These are phyloP conservation scores for Ordospora pajunii DNA, from an alignment of 371 early-diverging fungal species.

Conservation along the genomic window DNA sequence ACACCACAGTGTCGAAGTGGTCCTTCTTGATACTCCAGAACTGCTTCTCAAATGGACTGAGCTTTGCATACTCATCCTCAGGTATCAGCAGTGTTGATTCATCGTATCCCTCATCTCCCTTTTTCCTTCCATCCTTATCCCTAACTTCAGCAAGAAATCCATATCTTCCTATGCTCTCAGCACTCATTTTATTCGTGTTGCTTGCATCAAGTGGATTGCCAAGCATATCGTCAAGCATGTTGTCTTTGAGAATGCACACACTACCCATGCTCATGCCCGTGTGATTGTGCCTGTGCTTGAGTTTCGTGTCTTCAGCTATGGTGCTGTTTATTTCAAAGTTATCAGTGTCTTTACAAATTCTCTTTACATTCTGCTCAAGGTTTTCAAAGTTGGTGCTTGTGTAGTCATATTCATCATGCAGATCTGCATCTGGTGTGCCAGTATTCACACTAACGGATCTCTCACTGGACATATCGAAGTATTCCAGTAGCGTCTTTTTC, in stretches of 20 bases:
- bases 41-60: constrained; percentile 93
- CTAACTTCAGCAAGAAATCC: constrained; percentile 68
- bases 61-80: constrained; percentile 66
- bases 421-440: no score
- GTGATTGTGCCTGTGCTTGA: no score
- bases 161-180: constrained; percentile 67
- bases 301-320: no score
- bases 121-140: constrained; percentile 66
- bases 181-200: constrained; percentile 37
- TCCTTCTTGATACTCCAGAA: constrained; percentile 94
- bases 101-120: constrained; percentile 76
- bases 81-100: constrained; percentile 82
- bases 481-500: background rate
- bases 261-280: no score
- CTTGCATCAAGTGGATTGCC: no score
- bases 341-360: no score
- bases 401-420: no score
- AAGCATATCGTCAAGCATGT: no score
- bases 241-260: no score
- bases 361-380: no score
- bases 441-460: background rate
- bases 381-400: no score
- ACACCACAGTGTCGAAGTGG: constrained; percentile 86
- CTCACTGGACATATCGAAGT: background rate
- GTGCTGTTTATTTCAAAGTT: no score